Percentiles rank a stretch among this genome's conserved stretches.
These are phyloP conservation scores for Kandelia obovata DNA, from an alignment of 345 rosid species.

Conservation along the genomic window DNA sequence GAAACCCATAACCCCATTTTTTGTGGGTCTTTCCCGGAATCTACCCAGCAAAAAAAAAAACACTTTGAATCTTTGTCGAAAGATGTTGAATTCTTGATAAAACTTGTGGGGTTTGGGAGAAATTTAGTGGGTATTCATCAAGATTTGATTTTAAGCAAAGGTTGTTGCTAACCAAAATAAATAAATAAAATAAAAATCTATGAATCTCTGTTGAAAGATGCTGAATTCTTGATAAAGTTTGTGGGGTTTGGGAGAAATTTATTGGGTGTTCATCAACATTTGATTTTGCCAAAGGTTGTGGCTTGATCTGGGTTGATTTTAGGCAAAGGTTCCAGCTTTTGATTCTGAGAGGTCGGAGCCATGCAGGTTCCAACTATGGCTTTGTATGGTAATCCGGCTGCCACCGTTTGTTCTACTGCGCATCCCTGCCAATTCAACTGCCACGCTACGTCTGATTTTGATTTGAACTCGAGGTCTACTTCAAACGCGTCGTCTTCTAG, in stretches of 20 bases:
- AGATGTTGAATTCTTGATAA: neutral
- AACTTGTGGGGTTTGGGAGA: conserved; percentile 11
- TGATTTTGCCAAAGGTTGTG: conserved; percentile 1
- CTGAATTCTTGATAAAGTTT: neutral
- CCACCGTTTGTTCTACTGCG: conserved; percentile 69
- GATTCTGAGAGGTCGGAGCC: conserved; percentile 7
- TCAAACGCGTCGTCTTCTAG: conserved; percentile 51
- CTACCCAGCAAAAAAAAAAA: no score
- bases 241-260: conserved; percentile 14
- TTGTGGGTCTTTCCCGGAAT: neutral
- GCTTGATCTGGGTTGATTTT: conserved; percentile 25
- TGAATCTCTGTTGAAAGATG: neutral
- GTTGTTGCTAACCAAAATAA: neutral
- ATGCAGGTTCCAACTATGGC: conserved; percentile 88
- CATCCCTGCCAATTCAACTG: conserved; percentile 59
- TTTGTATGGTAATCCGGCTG: conserved; percentile 73
- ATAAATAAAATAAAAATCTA: neutral
- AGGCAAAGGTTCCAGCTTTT: neutral
- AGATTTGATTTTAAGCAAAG: conserved; percentile 6
- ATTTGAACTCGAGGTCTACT: conserved; percentile 56
- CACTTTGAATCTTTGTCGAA: no score
- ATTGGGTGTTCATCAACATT: conserved; percentile 18
- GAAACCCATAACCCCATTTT: neutral
- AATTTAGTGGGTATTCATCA: conserved; percentile 18
- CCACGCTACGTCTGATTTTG: conserved; percentile 59